Base-by-base conservation (phyloP, 306 rosid species). In the Gastrolobium bilobum region DNA sequence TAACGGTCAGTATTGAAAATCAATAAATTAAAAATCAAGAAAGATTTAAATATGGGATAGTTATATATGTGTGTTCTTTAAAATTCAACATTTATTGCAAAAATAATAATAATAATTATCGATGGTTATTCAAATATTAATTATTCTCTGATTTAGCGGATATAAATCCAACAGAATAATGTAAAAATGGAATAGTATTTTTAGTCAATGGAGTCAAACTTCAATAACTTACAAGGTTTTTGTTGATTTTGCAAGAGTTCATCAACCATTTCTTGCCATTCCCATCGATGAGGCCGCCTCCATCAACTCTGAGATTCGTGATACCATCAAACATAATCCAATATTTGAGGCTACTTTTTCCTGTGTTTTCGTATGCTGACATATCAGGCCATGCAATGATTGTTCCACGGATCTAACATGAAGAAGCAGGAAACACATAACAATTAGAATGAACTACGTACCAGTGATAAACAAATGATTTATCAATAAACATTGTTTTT, bases 151-250 rank as follows among this genome's bases (percentile, higher is more conserved):
- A 20, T 20, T 20, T 20, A 46, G 51, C 2, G 10, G 14, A 9
- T 4, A 3, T 10, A 59, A 59, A 31, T 3, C n/a, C 42, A 33
- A 33, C 26, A 20, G 10, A 3, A 33, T 14, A 33, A 59, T n/a
- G 33, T 31, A 10, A 10, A 10, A 10, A 33, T 20, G 20, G n/a
- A 33, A 59, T 4, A 1, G 50, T 3, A 10, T 4, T 39, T 26
- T 20, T 8, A 69, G 53, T n/a, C n/a, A n/a, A n/a, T n/a, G 73
- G 15, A n/a, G 86, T 78, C 94, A 20, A 20, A 20, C 26, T 20
- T 20, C 26, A 20, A 20, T 20, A 20, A 20, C 26, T 20, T 20
- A 20, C 26, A 1, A 20, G 26, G 26, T 20, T 20, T 20, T 20
- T 20, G 26, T 20, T 20, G 26, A 20, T 20, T 20, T 20, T 20